A percentile compares a stretch with the other conserved stretches of the same genome.
phyloP scores from a whole-genome alignment of 257 asterid species.

The Apocynum venetum region DNA sequence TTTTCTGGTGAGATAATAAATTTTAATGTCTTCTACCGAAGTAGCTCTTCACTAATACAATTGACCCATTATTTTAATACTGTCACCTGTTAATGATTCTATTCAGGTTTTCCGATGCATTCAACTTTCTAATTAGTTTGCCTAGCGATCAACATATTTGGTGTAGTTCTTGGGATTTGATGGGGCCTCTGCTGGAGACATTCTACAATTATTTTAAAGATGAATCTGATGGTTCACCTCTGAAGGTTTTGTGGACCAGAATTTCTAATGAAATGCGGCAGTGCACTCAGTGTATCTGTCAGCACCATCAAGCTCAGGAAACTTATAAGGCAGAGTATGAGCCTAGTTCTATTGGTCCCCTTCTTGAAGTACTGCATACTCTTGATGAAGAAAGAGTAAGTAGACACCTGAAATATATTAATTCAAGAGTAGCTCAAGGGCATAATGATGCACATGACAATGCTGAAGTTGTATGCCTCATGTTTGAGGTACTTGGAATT shows the following conservation, averaged over 20 bases:
- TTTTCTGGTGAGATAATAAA: not conserved
- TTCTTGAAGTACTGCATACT: slow-evolving; percentile 62
- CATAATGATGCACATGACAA: slow-evolving; percentile 51
- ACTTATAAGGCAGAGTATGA: slow-evolving; percentile 70
- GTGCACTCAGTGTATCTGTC: slow-evolving; percentile 80
- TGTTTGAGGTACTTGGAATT: slow-evolving; percentile 76
- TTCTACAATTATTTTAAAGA: slow-evolving; percentile 77
- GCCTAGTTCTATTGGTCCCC: slow-evolving; percentile 64
- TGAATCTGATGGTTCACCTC: slow-evolving; percentile 65
- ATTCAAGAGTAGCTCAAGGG: slow-evolving; percentile 53
- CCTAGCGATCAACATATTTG: slow-evolving; percentile 71
- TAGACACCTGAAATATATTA: slow-evolving; percentile 66
- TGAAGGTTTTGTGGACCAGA: slow-evolving; percentile 67
- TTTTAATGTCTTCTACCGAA: not conserved
- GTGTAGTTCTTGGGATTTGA: slow-evolving; percentile 83
- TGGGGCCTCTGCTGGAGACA: slow-evolving; percentile 96
- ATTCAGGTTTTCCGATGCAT: slow-evolving; percentile 91
- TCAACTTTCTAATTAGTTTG: slow-evolving; percentile 61
- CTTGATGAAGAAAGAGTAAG: slow-evolving; percentile 89
- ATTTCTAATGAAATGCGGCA: slow-evolving; percentile 62
- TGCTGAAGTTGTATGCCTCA: slow-evolving; percentile 72
- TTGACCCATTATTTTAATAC: not conserved
- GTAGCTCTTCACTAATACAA: not conserved
- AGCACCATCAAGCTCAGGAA: slow-evolving; percentile 92
- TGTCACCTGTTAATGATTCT: not conserved